These are phyloP conservation scores for Salix brachista DNA, from an alignment of 345 rosid species.

Conservation along the genomic window DNA sequence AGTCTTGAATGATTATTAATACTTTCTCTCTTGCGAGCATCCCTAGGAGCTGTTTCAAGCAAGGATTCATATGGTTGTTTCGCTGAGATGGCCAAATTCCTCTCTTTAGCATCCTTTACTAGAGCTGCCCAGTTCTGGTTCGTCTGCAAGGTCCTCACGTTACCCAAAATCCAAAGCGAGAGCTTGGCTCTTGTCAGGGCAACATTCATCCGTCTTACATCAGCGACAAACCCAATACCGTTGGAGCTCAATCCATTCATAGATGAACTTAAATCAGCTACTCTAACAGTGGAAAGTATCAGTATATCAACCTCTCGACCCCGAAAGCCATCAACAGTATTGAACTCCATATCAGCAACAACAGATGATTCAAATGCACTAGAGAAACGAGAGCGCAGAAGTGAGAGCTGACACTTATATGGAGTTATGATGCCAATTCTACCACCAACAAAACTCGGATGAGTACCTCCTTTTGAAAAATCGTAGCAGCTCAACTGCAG, in stretches of 20 bases:
- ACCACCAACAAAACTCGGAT: too few relatives aligned
- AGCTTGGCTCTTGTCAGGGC: conserved; percentile 90
- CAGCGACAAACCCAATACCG: conserved; percentile 88
- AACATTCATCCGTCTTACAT: conserved; percentile 91
- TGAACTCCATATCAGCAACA: conserved; percentile 75
- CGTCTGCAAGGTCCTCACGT: conserved; percentile 66
- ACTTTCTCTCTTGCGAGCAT: conserved; percentile 17
- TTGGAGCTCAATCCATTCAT: conserved; percentile 38
- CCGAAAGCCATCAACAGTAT: conserved; percentile 95
- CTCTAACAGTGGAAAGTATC: conserved; percentile 90
- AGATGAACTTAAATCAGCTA: conserved; percentile 40
- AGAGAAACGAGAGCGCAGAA: too few relatives aligned
- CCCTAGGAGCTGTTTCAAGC: conserved; percentile 32
- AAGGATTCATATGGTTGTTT: conserved; percentile 52
- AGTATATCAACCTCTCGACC: conserved; percentile 88
- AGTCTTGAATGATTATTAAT: conserved; percentile 20
- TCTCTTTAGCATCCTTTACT: conserved; percentile 74
- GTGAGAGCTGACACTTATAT: too few relatives aligned
- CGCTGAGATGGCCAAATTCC: conserved; percentile 56
- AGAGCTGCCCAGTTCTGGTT: conserved; percentile 81
- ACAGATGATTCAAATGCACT: conserved; percentile 72
- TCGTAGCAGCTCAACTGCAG: conserved; percentile 71
- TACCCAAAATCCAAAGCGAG: conserved; percentile 92
- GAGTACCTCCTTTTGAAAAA: conserved; percentile 70
- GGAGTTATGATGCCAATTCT: too few relatives aligned